phyloP scores from a whole-genome alignment of 805 yeast genomes.

The Candida adriatica region DNA sequence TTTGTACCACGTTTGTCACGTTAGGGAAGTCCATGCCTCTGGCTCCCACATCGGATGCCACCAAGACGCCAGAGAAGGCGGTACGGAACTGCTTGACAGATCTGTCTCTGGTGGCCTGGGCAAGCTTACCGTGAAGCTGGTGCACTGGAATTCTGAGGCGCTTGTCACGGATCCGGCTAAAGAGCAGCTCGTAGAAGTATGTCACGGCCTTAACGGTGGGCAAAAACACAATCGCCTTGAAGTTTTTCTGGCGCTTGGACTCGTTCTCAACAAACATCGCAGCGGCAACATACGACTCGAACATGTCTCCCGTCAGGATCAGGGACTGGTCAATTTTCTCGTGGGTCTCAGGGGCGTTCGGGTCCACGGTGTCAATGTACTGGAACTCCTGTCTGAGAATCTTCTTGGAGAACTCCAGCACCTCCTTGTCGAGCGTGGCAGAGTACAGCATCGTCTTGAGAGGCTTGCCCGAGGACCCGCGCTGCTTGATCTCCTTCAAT shows the following conservation, averaged over 20 bases:
- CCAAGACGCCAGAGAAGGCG: conserved; percentile 46
- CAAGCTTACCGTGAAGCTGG: conserved; percentile 66
- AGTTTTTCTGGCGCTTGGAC: conserved; percentile 31
- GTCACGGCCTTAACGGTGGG: conserved; percentile 69
- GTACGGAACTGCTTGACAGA: conserved; percentile 48
- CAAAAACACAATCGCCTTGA: conserved; percentile 77
- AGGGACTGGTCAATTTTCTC: conserved; percentile 69
- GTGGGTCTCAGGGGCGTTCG: conserved; percentile 70
- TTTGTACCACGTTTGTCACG: conserved; percentile 79
- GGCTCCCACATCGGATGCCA: conserved; percentile 91
- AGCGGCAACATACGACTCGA: conserved; percentile 55
- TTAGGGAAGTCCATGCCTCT: conserved; percentile 94
- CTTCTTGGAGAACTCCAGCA: conserved; percentile 54
- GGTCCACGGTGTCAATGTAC: conserved; percentile 68
- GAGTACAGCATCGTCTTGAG: conserved; percentile 74
- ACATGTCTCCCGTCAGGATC: conserved; percentile 45
- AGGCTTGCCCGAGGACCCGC: conserved; percentile 22
- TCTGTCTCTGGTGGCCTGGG: conserved; percentile 62
- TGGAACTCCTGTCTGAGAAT: conserved; percentile 50
- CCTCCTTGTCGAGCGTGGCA: conserved; percentile 76
- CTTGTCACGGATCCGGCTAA: conserved; percentile 14
- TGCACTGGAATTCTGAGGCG: conserved; percentile 25
- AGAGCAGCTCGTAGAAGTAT: conserved; percentile 31
- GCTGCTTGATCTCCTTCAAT: conserved; percentile 32
- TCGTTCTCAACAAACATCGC: conserved; percentile 39